phyloP scores from a whole-genome alignment of 371 early-diverging fungal species.

The Globomyces sp. region DNA sequence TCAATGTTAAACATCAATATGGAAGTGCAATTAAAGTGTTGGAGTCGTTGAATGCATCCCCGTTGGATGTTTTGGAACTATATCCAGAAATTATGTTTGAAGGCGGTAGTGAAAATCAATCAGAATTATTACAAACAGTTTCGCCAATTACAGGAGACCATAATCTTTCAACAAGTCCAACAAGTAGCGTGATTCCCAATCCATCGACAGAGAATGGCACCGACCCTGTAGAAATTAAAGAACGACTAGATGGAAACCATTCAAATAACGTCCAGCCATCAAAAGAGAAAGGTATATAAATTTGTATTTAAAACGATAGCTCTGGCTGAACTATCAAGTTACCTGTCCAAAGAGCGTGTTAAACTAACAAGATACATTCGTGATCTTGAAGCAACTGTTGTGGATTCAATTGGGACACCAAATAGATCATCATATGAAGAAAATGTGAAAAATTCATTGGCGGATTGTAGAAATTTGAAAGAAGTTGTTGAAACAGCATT shows the following conservation, averaged over 20 bases:
- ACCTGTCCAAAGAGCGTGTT: slow-evolving; percentile 20
- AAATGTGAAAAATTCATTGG: background rate
- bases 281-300: background rate
- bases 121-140: background rate
- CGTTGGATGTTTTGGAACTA: slow-evolving; percentile 79
- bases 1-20: slow-evolving; percentile 66
- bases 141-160: too few relatives aligned
- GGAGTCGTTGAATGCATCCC: slow-evolving; percentile 75
- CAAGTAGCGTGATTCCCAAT: too few relatives aligned
- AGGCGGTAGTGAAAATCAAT: too few relatives aligned
- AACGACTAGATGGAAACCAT: background rate
- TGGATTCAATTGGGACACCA: background rate
- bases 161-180: too few relatives aligned
- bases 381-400: slow-evolving; percentile 5
- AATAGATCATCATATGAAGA: background rate
- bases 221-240: background rate
- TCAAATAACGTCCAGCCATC: background rate
- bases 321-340: background rate
- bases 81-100: slow-evolving; percentile 66
- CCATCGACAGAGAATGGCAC: too few relatives aligned
- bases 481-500: slow-evolving; percentile 88
- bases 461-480: slow-evolving; percentile 43
- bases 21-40: slow-evolving; percentile 76
- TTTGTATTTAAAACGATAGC: background rate
- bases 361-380: slow-evolving; percentile 8